Conservation (phyloP, 441 rosid genomes). For the Cnidoscolus chayamansa region DNA sequence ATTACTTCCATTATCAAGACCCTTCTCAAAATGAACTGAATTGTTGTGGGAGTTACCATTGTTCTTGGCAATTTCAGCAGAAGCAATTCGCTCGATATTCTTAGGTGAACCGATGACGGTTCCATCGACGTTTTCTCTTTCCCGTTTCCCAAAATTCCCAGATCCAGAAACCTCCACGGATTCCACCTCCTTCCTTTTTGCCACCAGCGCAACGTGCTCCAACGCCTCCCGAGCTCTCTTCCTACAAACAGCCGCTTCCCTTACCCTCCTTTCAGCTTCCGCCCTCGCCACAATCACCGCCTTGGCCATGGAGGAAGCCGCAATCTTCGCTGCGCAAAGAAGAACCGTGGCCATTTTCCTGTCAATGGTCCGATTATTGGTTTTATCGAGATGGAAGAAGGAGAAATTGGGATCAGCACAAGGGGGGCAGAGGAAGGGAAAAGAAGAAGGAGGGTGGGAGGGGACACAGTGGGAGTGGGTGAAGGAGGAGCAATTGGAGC, state of each 20-base stretch:
- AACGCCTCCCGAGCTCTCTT: conserved; percentile 66
- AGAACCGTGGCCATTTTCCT: too few relatives aligned
- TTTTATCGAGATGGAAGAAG: too few relatives aligned
- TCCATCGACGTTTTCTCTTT: background rate
- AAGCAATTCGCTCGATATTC: background rate
- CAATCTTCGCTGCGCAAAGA: too few relatives aligned
- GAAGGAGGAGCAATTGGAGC: conserved; percentile 59
- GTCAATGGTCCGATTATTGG: too few relatives aligned
- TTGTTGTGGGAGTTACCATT: conserved; percentile 1
- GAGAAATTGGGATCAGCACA: conserved; percentile 61
- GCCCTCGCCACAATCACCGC: too few relatives aligned
- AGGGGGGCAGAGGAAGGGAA: conserved; percentile 58
- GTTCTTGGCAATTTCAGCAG: background rate
- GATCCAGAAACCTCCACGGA: conserved; percentile 10
- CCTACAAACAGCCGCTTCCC: conserved; percentile 53
- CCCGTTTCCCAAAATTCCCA: background rate
- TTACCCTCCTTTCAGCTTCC: conserved; percentile 44
- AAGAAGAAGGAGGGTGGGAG: conserved; percentile 19
- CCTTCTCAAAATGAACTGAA: too few relatives aligned
- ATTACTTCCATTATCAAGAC: too few relatives aligned
- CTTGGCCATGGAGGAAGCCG: too few relatives aligned
- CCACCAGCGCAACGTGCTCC: conserved; percentile 23
- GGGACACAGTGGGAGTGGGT: conserved; percentile 53
- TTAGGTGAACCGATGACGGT: background rate
- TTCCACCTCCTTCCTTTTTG: background rate